Evolutionary conservation across 352 stramenopile species (phyloP), one percentile per base, ranked within the genome.

Genomic region (Aphanomyces euteiches): DNA sequence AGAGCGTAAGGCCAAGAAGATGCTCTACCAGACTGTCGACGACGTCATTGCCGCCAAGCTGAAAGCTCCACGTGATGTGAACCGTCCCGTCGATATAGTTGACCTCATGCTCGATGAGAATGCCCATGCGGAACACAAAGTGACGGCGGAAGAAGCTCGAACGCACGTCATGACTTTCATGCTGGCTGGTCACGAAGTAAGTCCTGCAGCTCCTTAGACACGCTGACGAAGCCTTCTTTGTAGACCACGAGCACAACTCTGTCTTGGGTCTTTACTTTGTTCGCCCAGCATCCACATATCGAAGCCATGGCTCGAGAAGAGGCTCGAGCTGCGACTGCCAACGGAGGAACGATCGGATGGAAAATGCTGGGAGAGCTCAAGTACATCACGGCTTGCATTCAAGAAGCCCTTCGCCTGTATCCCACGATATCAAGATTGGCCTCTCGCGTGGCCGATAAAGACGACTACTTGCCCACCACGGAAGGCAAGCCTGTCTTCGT

Each of bases 181-280:
- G 10, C 47, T 69, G 0, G 63, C 63, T 19, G 63, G 63, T 0
- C 63, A 69, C 63, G 63, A 69, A 38, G 57, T 66, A 53, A n/a
- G 43, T 2, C 43, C 48, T 1, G 38, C 2, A 28, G 43, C 43
- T 50, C 43, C 2, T n/a, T 50, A 1, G 10, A n/a, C 17, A n/a
- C 10, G 43, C 10, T 50, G 43, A 50, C 43, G 17, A 12, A 50
- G 28, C 28, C 28, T 28, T 28, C 17, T 12, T 50, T 12, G 37
- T 56, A 67, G 64, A 70, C 64, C 15, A 70, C 64, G 40, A 70
- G 64, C 39, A 61, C 43, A n/a, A 70, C 64, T 19, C 40, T 70
- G 1, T 17, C 43, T 0, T 70, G 64, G 64, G 64, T 70, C 15
- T 63, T 70, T 70, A 40, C 47, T 4, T 13, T 70, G 3, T 41